These are phyloP conservation scores for Neopestalotiopsis clavispora DNA, from an alignment of 2,329 filamentous ascomycete species.

Conservation along the genomic window DNA sequence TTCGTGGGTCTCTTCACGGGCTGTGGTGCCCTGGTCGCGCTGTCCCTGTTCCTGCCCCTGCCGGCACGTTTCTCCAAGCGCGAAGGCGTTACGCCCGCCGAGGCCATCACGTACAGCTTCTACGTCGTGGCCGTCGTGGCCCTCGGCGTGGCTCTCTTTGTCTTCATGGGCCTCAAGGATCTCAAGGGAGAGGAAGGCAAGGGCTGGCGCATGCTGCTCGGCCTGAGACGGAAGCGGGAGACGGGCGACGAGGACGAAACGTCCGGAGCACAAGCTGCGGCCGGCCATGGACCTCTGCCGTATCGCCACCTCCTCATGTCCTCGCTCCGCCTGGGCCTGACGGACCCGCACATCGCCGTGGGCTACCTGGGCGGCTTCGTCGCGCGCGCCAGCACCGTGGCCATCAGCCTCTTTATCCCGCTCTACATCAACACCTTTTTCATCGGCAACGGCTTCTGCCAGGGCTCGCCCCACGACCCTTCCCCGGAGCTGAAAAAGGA, in stretches of 20 bases:
- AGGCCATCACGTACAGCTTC: slow-evolving; percentile 83
- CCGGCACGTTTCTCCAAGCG: slow-evolving; percentile 78
- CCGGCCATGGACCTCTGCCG: slow-evolving; percentile 45
- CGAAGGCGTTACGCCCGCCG: slow-evolving; percentile 71
- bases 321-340: slow-evolving; percentile 73
- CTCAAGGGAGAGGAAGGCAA: slow-evolving; percentile 79
- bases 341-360: slow-evolving; percentile 77
- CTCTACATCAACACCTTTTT: slow-evolving; percentile 93
- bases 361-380: slow-evolving; percentile 96
- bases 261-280: background rate
- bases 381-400: slow-evolving; percentile 90
- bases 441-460: slow-evolving; percentile 79
- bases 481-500: slow-evolving; percentile 80
- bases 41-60: slow-evolving; percentile 83
- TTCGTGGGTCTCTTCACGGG: slow-evolving; percentile 93
- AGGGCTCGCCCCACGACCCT: slow-evolving; percentile 65
- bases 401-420: slow-evolving; percentile 93
- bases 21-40: slow-evolving; percentile 84
- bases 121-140: slow-evolving; percentile 82
- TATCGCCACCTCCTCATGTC: slow-evolving; percentile 66
- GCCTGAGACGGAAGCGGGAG: slow-evolving; percentile 31
- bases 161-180: slow-evolving; percentile 76
- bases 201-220: slow-evolving; percentile 66
- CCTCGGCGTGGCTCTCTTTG: slow-evolving; percentile 73
- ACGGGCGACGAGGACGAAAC: slow-evolving; percentile 18